Conservation (phyloP, 345 rosid genomes). For the Pugionium cornutum region DNA sequence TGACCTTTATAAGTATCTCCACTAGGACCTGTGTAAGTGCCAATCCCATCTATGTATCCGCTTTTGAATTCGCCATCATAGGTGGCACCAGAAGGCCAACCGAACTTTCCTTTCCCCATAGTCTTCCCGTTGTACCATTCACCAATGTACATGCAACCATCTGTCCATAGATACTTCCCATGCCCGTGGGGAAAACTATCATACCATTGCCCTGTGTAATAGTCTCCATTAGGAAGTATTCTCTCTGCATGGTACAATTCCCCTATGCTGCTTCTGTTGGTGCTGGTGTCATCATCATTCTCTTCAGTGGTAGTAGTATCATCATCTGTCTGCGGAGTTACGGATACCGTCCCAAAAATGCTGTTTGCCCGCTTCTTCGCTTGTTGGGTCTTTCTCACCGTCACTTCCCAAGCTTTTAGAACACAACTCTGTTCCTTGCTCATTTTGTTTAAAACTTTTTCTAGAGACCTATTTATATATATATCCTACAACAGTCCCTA, state of each 20-base stretch:
- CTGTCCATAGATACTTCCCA: conserved; percentile 90
- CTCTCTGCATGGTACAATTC: conserved; percentile 66
- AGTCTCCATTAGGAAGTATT: conserved; percentile 78
- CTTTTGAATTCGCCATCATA: conserved; percentile 91
- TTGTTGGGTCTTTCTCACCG: conserved; percentile 83
- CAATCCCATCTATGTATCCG: conserved; percentile 87
- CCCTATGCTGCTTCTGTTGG: conserved; percentile 25
- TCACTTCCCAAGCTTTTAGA: conserved; percentile 90
- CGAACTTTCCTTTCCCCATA: conserved; percentile 78
- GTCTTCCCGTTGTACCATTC: conserved; percentile 84
- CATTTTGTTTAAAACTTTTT: conserved; percentile 41
- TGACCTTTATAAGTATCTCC: conserved; percentile 73
- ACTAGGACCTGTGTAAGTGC: conserved; percentile 59
- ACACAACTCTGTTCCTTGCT: conserved; percentile 72
- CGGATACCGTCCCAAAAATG: conserved; percentile 70
- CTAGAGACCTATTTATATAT: conserved; percentile 29
- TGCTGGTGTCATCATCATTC: conserved; percentile 38
- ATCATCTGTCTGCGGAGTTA: conserved; percentile 59
- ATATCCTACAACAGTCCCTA: conserved; percentile 24
- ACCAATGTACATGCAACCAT: conserved; percentile 86
- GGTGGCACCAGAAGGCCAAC: conserved; percentile 87
- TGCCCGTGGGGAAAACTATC: conserved; percentile 80
- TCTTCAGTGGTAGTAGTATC: conserved; percentile 43
- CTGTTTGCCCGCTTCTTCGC: conserved; percentile 88
- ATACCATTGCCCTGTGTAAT: conserved; percentile 80